Conservation (phyloP, 2,329 filamentous ascomycete genomes). For the Pleochaeta shiraiana region DNA sequence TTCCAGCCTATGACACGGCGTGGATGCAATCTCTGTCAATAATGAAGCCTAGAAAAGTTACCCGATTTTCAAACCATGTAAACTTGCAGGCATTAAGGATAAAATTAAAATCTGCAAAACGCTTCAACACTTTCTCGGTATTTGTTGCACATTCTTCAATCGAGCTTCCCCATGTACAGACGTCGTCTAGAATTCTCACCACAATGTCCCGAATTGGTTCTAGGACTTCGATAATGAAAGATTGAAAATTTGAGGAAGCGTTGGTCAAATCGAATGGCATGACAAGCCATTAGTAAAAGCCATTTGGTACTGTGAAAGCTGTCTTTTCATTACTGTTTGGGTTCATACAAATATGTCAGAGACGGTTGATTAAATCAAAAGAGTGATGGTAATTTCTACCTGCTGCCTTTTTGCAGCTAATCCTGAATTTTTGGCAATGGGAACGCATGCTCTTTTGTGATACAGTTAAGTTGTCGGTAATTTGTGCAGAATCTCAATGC, state of each 20-base stretch:
- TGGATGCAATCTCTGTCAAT: too few relatives aligned
- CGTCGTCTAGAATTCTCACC: not conserved
- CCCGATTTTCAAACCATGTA: not conserved
- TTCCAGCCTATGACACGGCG: too few relatives aligned
- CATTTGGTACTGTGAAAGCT: not conserved
- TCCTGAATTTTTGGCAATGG: not conserved
- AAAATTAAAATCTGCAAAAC: not conserved
- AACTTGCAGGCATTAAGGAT: not conserved
- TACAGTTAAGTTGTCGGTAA: not conserved
- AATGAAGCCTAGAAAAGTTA: slow-evolving; percentile 2
- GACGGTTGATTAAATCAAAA: not conserved
- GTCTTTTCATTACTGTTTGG: not conserved
- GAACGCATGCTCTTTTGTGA: not conserved
- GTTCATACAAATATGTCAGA: not conserved
- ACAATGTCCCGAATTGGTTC: not conserved
- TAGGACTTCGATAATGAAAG: not conserved
- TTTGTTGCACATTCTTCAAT: not conserved
- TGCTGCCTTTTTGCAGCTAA: not conserved
- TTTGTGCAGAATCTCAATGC: not conserved
- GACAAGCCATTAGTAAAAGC: slow-evolving; percentile 3
- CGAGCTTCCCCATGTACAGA: not conserved
- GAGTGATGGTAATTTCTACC: not conserved
- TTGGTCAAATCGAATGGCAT: not conserved
- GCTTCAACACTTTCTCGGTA: not conserved
- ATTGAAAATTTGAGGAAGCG: not conserved